A percentile compares a stretch with the other conserved stretches of the same genome.
phyloP scores from a whole-genome alignment of 2,329 filamentous ascomycete species.

The Cadophora malorum region DNA sequence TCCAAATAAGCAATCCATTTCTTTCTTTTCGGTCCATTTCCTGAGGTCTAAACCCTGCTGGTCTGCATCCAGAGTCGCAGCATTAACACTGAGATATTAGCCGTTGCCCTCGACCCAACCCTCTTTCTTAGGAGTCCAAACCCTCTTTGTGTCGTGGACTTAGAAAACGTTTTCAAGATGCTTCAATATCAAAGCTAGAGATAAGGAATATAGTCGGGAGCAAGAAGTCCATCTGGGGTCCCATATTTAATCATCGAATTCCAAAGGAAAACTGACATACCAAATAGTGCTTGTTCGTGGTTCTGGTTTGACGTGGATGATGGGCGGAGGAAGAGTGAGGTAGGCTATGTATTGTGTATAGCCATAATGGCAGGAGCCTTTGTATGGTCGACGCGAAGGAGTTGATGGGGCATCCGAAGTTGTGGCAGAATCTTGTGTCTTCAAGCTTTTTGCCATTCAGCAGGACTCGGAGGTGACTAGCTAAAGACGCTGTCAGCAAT shows the following conservation, averaged over 20 bases:
- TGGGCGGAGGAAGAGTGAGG: conserved; percentile 49
- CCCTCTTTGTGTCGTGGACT: conserved; percentile 15
- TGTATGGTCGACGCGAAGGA: conserved; percentile 38
- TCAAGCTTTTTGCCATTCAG: too few species aligned
- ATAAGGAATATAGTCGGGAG: too few species aligned
- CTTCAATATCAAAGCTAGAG: too few species aligned
- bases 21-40: conserved; percentile 47
- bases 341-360: conserved; percentile 51
- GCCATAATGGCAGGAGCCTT: conserved; percentile 57
- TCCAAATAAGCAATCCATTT: conserved; percentile 44
- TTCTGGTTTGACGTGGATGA: conserved; percentile 35
- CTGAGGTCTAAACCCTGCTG: conserved; percentile 49
- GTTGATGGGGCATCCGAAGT: neutral
- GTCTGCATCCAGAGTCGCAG: conserved; percentile 46
- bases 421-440: neutral
- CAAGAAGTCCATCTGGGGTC: too few species aligned
- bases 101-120: conserved; percentile 39
- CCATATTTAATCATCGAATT: too few species aligned
- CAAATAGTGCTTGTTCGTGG: conserved; percentile 43
- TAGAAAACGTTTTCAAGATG: too few species aligned
- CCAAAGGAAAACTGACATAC: too few species aligned
- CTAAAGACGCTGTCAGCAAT: too few species aligned
- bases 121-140: conserved; percentile 45
- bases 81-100: conserved; percentile 50
- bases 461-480: too few species aligned